Conservation (phyloP, 1,284 basidiomycete species). For the Omphalotus olearius region DNA sequence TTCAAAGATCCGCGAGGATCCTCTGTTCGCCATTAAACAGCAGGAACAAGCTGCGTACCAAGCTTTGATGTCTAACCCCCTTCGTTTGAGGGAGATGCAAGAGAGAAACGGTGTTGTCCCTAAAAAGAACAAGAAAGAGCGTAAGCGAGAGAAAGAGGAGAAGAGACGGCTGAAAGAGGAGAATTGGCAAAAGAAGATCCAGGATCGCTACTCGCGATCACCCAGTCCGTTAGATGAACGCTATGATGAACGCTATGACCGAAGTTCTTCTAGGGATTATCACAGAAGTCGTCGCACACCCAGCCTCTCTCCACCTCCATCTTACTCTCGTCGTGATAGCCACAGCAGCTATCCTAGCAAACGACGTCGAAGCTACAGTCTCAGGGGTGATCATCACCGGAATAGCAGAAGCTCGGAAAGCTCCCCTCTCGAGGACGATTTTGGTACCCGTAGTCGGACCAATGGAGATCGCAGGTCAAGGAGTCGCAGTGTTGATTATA, state of each 20-base stretch:
- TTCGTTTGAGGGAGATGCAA: conserved; percentile 80
- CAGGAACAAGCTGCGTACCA: conserved; percentile 95
- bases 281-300: conserved; percentile 4
- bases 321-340: conserved; percentile 3
- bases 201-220: conserved; percentile 18
- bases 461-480: conserved; percentile 15
- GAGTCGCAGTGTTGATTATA: conserved; percentile 23
- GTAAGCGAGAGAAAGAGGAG: conserved; percentile 57
- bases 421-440: conserved; percentile 8
- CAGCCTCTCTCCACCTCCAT: conserved; percentile 7
- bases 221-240: conserved; percentile 25
- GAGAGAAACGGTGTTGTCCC: conserved; percentile 71
- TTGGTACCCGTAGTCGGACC: conserved; percentile 14
- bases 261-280: conserved; percentile 2
- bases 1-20: conserved; percentile 94
- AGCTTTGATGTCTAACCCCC: conserved; percentile 87
- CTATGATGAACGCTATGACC: conserved; percentile 13
- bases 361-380: conserved; percentile 23
- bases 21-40: conserved; percentile 93
- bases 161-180: conserved; percentile 56
- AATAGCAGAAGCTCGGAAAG: conserved; percentile 1
- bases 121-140: conserved; percentile 73
- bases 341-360: conserved; percentile 10
- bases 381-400: conserved; percentile 11
- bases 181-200: conserved; percentile 16